These are phyloP conservation scores for Coemansia sp. DNA, from an alignment of 192 early-diverging fungal genomes.

Conservation along the genomic window DNA sequence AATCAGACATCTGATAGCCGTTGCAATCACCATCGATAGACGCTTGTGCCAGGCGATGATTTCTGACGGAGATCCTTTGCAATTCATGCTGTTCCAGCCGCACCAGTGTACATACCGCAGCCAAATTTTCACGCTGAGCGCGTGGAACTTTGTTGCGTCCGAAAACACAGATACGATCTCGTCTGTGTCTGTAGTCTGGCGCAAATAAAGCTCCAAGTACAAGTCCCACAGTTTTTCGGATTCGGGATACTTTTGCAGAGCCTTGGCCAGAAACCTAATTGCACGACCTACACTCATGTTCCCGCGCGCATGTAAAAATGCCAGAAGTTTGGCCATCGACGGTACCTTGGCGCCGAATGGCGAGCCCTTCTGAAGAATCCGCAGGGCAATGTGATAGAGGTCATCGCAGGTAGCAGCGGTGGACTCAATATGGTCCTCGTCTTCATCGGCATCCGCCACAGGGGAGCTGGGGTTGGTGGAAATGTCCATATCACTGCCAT, in stretches of 20 bases:
- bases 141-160: conserved; percentile 36
- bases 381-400: conserved; percentile 16
- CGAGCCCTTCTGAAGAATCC: conserved; percentile 13
- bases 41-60: conserved; percentile 18
- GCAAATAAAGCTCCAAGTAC: conserved; percentile 39
- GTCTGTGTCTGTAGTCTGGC: conserved; percentile 13
- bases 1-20: conserved; percentile 23
- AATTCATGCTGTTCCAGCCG: conserved; percentile 18
- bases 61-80: neutral
- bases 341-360: neutral
- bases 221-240: conserved; percentile 47
- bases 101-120: conserved; percentile 40
- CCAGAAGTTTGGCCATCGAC: conserved; percentile 6
- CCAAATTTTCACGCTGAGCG: conserved; percentile 31
- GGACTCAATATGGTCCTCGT: neutral
- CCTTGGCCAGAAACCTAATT: conserved; percentile 17
- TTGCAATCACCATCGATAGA: conserved; percentile 16
- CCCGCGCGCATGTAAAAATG: neutral
- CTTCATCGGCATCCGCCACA: neutral
- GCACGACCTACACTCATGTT: conserved; percentile 23
- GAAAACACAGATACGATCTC: conserved; percentile 33
- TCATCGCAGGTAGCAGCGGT: neutral
- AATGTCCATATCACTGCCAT: neutral
- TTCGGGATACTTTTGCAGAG: conserved; percentile 21
- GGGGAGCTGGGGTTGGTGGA: neutral